Evolutionary conservation across 805 yeast genomes (phyloP).

Genomic region (Kazachstania kunashirensis): DNA sequence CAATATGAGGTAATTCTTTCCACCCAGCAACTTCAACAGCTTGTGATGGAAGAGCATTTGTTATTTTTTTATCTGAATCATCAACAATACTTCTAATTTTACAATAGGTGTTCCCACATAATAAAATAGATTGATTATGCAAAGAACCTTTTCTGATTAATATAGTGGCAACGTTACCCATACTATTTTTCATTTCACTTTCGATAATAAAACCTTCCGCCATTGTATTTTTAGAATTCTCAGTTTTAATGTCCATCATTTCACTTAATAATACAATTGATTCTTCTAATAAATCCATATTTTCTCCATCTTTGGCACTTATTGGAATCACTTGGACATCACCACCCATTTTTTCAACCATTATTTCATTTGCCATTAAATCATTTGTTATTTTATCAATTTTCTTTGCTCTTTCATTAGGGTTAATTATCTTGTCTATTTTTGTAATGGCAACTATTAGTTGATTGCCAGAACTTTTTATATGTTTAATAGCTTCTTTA

Average conservation of each 20-base stretch:
- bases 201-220: conserved; percentile 85
- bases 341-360: conserved; percentile 90
- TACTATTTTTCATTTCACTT: conserved; percentile 67
- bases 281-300: conserved; percentile 85
- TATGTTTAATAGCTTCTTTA: conserved; percentile 88
- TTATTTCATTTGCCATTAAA: conserved; percentile 65
- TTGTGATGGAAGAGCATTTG: conserved; percentile 70
- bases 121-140: conserved; percentile 58
- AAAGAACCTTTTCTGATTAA: conserved; percentile 72
- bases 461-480: conserved; percentile 41
- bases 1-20: conserved; percentile 88
- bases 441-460: conserved; percentile 88
- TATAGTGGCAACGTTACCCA: conserved; percentile 81
- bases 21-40: conserved; percentile 92
- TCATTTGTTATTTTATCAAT: conserved; percentile 72
- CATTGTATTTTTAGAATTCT: conserved; percentile 35
- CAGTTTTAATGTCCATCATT: conserved; percentile 65
- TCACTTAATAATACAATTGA: conserved; percentile 81
- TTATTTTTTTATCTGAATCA: conserved; percentile 55
- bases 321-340: conserved; percentile 84
- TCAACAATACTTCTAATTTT: conserved; percentile 71
- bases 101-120: conserved; percentile 83
- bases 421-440: conserved; percentile 55
- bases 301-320: conserved; percentile 81
- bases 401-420: conserved; percentile 41